Base-by-base conservation (phyloP, 306 rosid species). In the Parietaria judaica region DNA sequence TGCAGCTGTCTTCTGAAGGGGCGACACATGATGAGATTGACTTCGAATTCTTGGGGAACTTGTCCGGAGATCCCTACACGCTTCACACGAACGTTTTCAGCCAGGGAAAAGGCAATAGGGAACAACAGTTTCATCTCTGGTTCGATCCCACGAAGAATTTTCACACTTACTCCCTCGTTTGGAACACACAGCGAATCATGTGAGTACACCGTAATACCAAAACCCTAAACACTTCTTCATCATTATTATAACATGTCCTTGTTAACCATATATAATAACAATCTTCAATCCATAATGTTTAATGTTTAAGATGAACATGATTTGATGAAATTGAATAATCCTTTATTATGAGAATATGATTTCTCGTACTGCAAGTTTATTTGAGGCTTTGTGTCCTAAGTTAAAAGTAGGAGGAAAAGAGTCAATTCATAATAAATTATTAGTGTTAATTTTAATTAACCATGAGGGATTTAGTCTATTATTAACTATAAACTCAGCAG, bases 1-100 rank as follows among this genome's bases (percentile, higher is more conserved):
- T 66, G 70, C 79, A 87, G 97, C 65, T 91, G 51, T 87, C 97
- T 44, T 90, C 97, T 37, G 67, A 79, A 70, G 79, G 85, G 49
- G 58, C 70, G 51, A 70, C 44, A 8, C 85, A 80, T 15, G 81
- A 80, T 31, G 85, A 76, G 68, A 76, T 76, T 44, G 85, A 76
- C 31, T 80, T 76, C 2, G 81, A 76, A 57, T 80, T 80, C 58
- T 70, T 80, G 63, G 85, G 85, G n/a, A 76, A 76, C 70, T 41
- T 58, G 11, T 59, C 79, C 0, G 81, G 81, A 14, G 61, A 70
- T 17, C 81, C 85, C 13, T 80, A 80, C 64, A 76, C 72, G 37
- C 74, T 80, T 11, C 79, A 80, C 23, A 76, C 85, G 45, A 80
- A 80, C 14, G 74, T 80, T 6, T 76, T 63, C 50, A 34, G 72